Base-by-base conservation (phyloP, 345 rosid genomes). In the Noccaea bulbosa region DNA sequence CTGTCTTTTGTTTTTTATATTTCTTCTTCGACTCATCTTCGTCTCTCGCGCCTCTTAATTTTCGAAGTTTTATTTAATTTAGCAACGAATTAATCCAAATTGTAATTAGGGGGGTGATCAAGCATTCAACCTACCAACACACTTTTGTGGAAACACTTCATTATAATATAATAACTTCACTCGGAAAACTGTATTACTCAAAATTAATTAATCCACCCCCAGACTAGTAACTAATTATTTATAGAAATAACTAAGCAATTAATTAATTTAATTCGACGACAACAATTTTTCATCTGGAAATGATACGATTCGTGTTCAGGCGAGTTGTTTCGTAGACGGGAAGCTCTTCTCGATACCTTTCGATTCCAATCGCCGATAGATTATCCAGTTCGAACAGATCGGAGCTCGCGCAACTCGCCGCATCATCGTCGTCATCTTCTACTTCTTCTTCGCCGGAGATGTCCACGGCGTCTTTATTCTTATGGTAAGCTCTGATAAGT, bases 291-390 rank as follows among this genome's bases (percentile, higher is more conserved):
- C 40, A 66, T 67, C 69, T 61, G 2, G 70, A 75, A 33, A 38
- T 32, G 0, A 62, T 7, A 48, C 67, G 75, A 79, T 83, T 90
- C 2, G 86, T 85, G 64, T 64, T 77, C 8, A 87, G 79, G 71
- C 83, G 83, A 10, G 99, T 92, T 14, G 99, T 88, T 82, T 88
- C 99, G 56, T 91, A 95, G 64, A 95, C 98, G 0, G 99, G 99
- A 76, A 95, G 77, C 80, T 95, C 99, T 82, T 94, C 87, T 2
- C 84, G 44, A 52, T 87, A 94, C 84, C 84, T 83, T 0, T 57
- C 71, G 50, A 76, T 70, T 5, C 79, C 79, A 1, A 76, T 76
- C 41, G 65, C 24, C 37, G 83, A 83, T 34, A 93, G 84, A 85
- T 87, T 81, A 82, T 95, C 98, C 71, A 95, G 66, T 54, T 95